Conservation (phyloP, 73 alveolate genomes). For the Tetrahymena borealis region DNA sequence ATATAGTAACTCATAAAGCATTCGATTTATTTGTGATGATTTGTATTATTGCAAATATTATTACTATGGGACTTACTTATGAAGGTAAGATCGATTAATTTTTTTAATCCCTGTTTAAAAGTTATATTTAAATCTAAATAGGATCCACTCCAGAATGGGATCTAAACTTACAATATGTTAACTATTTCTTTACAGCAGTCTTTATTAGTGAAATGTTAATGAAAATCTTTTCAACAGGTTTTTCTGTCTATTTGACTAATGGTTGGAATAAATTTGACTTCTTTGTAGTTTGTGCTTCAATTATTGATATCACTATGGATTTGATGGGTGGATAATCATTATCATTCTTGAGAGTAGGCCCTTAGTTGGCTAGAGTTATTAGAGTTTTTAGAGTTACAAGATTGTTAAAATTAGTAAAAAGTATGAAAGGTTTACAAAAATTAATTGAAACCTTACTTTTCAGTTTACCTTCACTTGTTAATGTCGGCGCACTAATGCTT, state of each 20-base stretch:
- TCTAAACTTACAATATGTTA: slow-evolving; percentile 41
- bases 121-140: too few relatives aligned
- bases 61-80: slow-evolving; percentile 67
- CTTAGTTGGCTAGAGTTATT: slow-evolving; percentile 81
- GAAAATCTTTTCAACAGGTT: slow-evolving; percentile 76
- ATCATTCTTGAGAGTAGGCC: slow-evolving; percentile 66
- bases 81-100: too few relatives aligned
- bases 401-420: slow-evolving; percentile 78
- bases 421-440: slow-evolving; percentile 70
- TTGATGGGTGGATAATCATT: slow-evolving; percentile 53
- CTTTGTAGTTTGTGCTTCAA: slow-evolving; percentile 83
- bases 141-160: slow-evolving; percentile 50
- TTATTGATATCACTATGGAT: slow-evolving; percentile 67
- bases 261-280: slow-evolving; percentile 92
- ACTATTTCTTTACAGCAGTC: slow-evolving; percentile 67
- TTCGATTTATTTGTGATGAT: slow-evolving; percentile 75
- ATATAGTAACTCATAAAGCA: slow-evolving; percentile 29
- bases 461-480: slow-evolving; percentile 81
- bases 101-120: too few relatives aligned
- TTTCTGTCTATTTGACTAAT: slow-evolving; percentile 65
- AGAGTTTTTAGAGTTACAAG: slow-evolving; percentile 87
- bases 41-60: slow-evolving; percentile 64
- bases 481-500: slow-evolving; percentile 79
- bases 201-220: slow-evolving; percentile 74
- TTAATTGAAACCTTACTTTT: slow-evolving; percentile 73